phyloP scores from a whole-genome alignment of 2,329 filamentous ascomycete genomes.

The Fragosphaeria purpurea region DNA sequence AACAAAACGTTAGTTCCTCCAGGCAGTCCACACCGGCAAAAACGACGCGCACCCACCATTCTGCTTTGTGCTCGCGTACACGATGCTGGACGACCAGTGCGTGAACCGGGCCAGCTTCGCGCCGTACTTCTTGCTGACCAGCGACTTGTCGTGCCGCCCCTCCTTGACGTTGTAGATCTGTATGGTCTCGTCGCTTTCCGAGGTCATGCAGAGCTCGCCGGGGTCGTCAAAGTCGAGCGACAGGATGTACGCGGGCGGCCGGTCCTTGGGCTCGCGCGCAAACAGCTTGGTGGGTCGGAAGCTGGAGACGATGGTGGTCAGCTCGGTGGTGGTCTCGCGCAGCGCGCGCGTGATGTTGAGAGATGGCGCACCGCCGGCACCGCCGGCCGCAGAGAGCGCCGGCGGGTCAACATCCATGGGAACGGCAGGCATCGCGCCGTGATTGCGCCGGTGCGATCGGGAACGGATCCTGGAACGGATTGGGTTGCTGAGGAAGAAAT shows the following conservation, averaged over 20 bases:
- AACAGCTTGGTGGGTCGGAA: conserved; percentile 73
- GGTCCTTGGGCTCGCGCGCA: conserved; percentile 44
- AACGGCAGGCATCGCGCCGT: conserved; percentile 36
- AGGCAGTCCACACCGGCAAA: no score
- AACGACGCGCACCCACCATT: conserved; percentile 51
- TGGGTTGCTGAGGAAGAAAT: no score
- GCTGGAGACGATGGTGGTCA: conserved; percentile 66
- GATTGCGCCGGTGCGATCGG: no score
- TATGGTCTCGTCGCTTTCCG: conserved; percentile 87
- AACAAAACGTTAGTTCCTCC: no score
- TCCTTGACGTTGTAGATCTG: conserved; percentile 93
- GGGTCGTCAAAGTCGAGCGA: conserved; percentile 96
- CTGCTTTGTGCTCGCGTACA: conserved; percentile 92
- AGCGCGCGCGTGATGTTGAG: conserved; percentile 42
- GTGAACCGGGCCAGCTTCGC: conserved; percentile 91
- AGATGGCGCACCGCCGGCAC: conserved; percentile 24
- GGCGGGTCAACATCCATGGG: conserved; percentile 47
- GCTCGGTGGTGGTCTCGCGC: conserved; percentile 47
- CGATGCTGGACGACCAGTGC: conserved; percentile 79
- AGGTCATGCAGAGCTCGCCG: conserved; percentile 83
- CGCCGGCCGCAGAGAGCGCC: conserved; percentile 24
- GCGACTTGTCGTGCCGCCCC: conserved; percentile 76
- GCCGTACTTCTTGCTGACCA: conserved; percentile 94
- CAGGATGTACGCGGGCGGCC: conserved; percentile 56
- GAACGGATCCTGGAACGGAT: no score